Evolutionary conservation across 176 grass and related monocot genomes (phyloP), one percentile per base, ranked within the genome.

Genomic region (Thinopyrum elongatum): DNA sequence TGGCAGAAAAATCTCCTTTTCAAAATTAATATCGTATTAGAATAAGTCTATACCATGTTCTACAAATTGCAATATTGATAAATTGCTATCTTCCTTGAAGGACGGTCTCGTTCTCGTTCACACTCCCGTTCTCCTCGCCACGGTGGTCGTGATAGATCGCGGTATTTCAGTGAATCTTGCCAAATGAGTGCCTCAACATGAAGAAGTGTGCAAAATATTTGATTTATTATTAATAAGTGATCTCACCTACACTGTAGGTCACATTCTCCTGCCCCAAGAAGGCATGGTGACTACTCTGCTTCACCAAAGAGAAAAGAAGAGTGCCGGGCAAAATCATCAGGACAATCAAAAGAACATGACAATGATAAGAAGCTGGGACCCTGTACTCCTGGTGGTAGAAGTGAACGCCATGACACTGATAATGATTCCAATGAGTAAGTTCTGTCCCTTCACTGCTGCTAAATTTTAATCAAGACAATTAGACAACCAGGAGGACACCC

Each of bases 251-350:
- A 21, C 17, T 58, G 7, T 41, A 95, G 93, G 76, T 95, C 95
- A 58, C 90, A 90, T 85, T 93, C 95, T 79, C 95, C 95, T 72
- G 95, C 80, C 58, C 89, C 85, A 4, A 98, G 80, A 80, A 89
- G 86, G 61, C 86, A 44, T 41, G 72, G 83, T 28, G 79, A 95
- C 30, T 51, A 90, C 67, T 92, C 91, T 83, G 85, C 86, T 65
- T 98, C 96, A 22, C 93, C 93, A 70, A 75, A 79, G 23, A 85
- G 70, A 82, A 92, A 90, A 77, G 80, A 90, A 39, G 83, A 87
- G 34, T 38, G 55, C 69, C 65, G 39, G 21, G 59, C 55, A 65
- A 84, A 81, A 77, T 87, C 77, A 28, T 82, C 93, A 23, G 71
- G 86, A 26, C 80, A 81, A 59, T 60, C 88, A 78, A 88, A 84